A percentile compares a stretch with the other conserved stretches of the same genome.
These are phyloP conservation scores for Flaveria ramosissima DNA, from an alignment of 129 eudicot genomes.

Conservation along the genomic window DNA sequence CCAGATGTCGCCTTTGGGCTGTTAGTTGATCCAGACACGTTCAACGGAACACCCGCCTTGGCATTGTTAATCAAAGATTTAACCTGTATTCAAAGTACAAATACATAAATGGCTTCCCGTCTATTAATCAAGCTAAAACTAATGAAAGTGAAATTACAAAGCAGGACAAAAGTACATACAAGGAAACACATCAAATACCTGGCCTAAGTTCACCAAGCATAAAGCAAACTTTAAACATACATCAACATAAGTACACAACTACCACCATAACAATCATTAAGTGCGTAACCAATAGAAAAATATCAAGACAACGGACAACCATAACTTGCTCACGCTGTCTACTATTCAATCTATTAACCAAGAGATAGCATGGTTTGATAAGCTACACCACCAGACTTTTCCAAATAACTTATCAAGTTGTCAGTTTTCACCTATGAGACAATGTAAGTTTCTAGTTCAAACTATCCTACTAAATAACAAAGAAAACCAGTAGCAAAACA, in stretches of 20 bases:
- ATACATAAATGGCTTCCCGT: background rate
- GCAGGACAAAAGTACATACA: background rate
- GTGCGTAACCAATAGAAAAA: background rate
- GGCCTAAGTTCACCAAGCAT: background rate
- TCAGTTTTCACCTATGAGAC: background rate
- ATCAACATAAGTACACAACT: background rate
- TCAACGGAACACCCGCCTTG: conserved; percentile 65
- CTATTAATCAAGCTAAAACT: background rate
- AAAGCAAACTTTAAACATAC: background rate
- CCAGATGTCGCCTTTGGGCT: conserved; percentile 61
- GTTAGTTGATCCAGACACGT: conserved; percentile 50
- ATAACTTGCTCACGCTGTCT: background rate
- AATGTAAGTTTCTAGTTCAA: background rate
- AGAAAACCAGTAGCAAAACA: background rate
- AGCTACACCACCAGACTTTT: background rate
- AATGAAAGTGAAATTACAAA: conserved; percentile 8
- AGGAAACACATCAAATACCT: background rate
- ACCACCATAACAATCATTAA: background rate
- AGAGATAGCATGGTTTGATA: background rate
- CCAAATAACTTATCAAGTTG: background rate
- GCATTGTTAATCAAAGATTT: conserved; percentile 71
- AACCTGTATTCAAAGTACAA: conserved; percentile 45
- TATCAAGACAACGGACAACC: background rate
- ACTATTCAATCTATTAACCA: conserved; percentile 7
- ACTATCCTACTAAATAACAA: background rate